These are phyloP conservation scores for Flaveria robusta DNA, from an alignment of 129 eudicot species.

Conservation along the genomic window DNA sequence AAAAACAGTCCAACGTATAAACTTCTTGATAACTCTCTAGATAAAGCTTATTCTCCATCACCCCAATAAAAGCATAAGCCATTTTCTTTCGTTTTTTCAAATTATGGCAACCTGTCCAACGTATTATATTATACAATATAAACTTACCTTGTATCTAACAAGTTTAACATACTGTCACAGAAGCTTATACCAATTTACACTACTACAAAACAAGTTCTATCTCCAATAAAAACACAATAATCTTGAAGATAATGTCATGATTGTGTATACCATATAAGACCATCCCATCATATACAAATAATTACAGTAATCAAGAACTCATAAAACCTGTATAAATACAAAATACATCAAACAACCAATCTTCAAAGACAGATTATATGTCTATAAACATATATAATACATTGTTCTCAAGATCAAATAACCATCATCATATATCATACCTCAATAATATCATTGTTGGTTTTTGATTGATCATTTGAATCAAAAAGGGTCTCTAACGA, in stretches of 20 bases:
- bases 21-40: no score
- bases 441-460: conserved; percentile 25
- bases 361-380: conserved; percentile 20
- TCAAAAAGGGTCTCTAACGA: conserved; percentile 34
- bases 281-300: conserved; percentile 26
- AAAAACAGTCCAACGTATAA: no score
- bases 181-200: no score
- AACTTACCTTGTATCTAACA: no score
- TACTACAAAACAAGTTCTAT: no score
- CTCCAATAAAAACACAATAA: not conserved
- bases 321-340: conserved; percentile 17
- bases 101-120: no score
- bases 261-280: conserved; percentile 20
- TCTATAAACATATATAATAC: conserved; percentile 27
- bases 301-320: conserved; percentile 19
- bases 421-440: conserved; percentile 26
- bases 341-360: conserved; percentile 14
- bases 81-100: no score
- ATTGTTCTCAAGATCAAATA: not conserved
- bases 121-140: no score
- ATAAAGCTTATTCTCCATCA: no score
- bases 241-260: conserved; percentile 5
- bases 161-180: no score
- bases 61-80: no score
- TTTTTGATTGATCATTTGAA: conserved; percentile 26